Conservation (phyloP, 2,329 filamentous ascomycete genomes). For the Hypocreales sp. region DNA sequence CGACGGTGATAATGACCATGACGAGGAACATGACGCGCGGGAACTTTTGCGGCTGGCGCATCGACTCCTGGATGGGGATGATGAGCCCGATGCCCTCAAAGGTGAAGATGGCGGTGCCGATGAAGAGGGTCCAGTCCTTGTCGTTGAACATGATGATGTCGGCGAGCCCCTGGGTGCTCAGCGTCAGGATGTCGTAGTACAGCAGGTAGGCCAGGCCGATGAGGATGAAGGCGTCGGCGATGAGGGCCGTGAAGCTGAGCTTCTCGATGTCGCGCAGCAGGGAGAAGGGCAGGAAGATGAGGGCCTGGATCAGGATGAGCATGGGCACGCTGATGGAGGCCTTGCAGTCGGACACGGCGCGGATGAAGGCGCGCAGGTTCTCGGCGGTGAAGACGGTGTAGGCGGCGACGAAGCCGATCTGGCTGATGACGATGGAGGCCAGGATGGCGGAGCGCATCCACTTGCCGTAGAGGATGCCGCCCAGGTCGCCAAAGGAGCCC, state of each 20-base stretch:
- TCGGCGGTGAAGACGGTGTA: constrained; percentile 96
- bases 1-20: constrained; percentile 86
- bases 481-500: constrained; percentile 96
- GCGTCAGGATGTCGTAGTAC: constrained; percentile 83
- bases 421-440: constrained; percentile 82
- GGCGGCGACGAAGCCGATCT: constrained; percentile 86
- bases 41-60: constrained; percentile 84
- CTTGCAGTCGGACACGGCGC: constrained; percentile 78
- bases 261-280: constrained; percentile 94
- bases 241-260: constrained; percentile 82
- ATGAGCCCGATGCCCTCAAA: constrained; percentile 97
- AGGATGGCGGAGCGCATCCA: constrained; percentile 84
- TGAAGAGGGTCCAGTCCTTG: constrained; percentile 90
- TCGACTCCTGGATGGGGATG: constrained; percentile 95
- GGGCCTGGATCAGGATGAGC: constrained; percentile 87
- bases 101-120: constrained; percentile 96
- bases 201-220: constrained; percentile 87
- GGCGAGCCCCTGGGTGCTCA: constrained; percentile 58
- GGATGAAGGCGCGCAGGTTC: constrained; percentile 87
- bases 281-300: constrained; percentile 88
- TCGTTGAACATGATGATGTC: constrained; percentile 88
- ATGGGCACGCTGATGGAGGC: constrained; percentile 74
- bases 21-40: constrained; percentile 74
- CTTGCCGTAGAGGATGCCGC: constrained; percentile 76
- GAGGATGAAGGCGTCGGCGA: constrained; percentile 89